A percentile compares a stretch with the other conserved stretches of the same genome.
Conservation (phyloP, 2,329 filamentous ascomycete species). For the Trichoderma sp. region DNA sequence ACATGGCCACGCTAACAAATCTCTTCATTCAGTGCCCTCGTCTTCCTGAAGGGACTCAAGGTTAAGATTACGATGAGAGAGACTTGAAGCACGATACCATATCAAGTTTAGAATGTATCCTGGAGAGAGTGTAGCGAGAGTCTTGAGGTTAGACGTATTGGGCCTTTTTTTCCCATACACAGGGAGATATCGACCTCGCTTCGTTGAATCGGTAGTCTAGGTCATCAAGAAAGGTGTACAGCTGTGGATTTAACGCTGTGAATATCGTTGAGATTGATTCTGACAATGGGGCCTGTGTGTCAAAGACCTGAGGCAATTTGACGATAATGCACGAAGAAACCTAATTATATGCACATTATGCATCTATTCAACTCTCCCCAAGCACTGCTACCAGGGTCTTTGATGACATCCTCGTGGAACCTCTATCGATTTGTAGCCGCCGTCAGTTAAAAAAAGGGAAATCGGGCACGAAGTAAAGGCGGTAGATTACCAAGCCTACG, state of each 20-base stretch:
- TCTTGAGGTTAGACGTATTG: too few species aligned
- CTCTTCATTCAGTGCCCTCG: background rate
- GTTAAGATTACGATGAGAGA: background rate
- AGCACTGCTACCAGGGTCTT: slow-evolving; percentile 33
- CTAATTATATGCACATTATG: slow-evolving; percentile 40
- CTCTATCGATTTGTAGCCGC: slow-evolving; percentile 40
- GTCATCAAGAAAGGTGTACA: slow-evolving; percentile 36
- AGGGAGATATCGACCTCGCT: background rate
- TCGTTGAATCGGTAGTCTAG: slow-evolving; percentile 27
- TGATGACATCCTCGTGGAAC: slow-evolving; percentile 39
- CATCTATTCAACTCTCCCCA: slow-evolving; percentile 37
- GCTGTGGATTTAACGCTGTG: slow-evolving; percentile 32
- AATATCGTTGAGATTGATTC: slow-evolving; percentile 36
- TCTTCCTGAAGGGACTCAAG: background rate
- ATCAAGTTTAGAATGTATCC: background rate
- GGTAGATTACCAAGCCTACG: slow-evolving; percentile 24
- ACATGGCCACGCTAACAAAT: background rate
- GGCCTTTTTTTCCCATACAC: too few species aligned
- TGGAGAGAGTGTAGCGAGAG: background rate
- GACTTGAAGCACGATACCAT: background rate
- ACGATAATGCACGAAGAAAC: too few species aligned
- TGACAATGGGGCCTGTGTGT: slow-evolving; percentile 37
- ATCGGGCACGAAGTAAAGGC: slow-evolving; percentile 34
- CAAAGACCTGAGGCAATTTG: background rate
- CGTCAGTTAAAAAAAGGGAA: slow-evolving; percentile 41